Base-by-base conservation (phyloP, 2,329 filamentous ascomycete species). In the Corinectria fuckeliana region DNA sequence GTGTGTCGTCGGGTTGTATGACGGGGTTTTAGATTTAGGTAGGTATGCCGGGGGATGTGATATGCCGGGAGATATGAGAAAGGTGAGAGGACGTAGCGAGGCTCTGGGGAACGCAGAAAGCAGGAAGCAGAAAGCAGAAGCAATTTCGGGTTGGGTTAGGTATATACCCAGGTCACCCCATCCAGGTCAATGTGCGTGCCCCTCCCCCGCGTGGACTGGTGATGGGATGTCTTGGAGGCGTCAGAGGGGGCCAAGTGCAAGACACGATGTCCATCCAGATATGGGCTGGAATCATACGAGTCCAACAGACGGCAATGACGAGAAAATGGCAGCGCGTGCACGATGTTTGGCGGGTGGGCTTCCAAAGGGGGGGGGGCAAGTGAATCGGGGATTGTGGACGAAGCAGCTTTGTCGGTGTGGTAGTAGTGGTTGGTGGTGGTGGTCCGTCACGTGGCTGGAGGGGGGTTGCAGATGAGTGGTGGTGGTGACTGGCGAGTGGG, bases 191-290 rank as follows among this genome's bases (percentile, higher is more conserved):
- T 59, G 51, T 49, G 62, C 41, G 51, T 60, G 64, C 65, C 65
- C 67, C 64, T 69, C 67, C 67, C 67, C 67, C 67, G 67, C 67
- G 67, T 63, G 65, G 61, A 60, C 64, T 66, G 65, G 56, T 52
- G 39, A 45, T 26, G 44, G 50, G 56, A 60, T 54, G 56, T 67
- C 41, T 64, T 62, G 54, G 55, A 48, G 61, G 56, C 60, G 64
- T 63, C 63, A 55, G 34, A 58, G 63, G 54, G n/a, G n/a, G n/a
- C n/a, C n/a, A n/a, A n/a, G 51, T 51, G 50, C 44, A 62, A 53
- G 44, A 48, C 48, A 42, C 52, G 58, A 59, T 60, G 50, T 50
- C 50, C 59, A 54, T 55, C 47, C 59, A 54, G 56, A 50, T 63
- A 65, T 53, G 65, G 61, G 60, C 49, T 41, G 49, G 48, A n/a